Evolutionary conservation across 805 yeast genomes (phyloP).

Genomic region (Yarrowia sp.): DNA sequence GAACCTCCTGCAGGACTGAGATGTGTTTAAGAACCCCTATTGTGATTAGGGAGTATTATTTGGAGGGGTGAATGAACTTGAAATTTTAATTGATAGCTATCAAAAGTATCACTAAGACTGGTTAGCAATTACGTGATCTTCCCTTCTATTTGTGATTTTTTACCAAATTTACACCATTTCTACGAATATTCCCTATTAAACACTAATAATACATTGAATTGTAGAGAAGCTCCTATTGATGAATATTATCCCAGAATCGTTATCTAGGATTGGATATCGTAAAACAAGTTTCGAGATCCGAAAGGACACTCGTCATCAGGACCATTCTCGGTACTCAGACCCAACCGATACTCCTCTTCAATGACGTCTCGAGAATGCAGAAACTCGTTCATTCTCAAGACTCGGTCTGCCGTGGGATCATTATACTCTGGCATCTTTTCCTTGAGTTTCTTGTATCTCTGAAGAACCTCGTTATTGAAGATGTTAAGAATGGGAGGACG

Average conservation of each 20-base stretch:
- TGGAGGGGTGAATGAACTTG: too few species aligned
- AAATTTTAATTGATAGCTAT: too few species aligned
- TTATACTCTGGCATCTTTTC: not conserved
- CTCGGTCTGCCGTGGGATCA: not conserved
- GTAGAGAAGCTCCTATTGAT: too few species aligned
- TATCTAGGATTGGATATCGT: not conserved
- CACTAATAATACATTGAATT: not conserved
- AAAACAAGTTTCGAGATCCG: conserved; percentile 19
- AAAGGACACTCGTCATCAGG: conserved; percentile 27
- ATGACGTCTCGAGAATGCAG: conserved; percentile 2
- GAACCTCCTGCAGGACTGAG: too few species aligned
- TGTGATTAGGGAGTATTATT: too few species aligned
- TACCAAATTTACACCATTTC: too few species aligned
- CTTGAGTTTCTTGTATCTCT: not conserved
- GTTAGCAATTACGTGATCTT: too few species aligned
- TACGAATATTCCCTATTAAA: too few species aligned
- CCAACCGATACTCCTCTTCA: conserved; percentile 13
- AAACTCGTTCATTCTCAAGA: not conserved
- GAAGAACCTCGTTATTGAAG: not conserved
- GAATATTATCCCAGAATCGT: too few species aligned
- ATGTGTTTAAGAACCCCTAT: too few species aligned
- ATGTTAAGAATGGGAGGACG: not conserved
- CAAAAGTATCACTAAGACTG: too few species aligned
- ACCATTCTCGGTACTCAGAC: not conserved
- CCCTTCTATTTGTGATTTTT: too few species aligned